These are phyloP conservation scores for Mitragyna speciosa DNA, from an alignment of 257 asterid species.

Conservation along the genomic window DNA sequence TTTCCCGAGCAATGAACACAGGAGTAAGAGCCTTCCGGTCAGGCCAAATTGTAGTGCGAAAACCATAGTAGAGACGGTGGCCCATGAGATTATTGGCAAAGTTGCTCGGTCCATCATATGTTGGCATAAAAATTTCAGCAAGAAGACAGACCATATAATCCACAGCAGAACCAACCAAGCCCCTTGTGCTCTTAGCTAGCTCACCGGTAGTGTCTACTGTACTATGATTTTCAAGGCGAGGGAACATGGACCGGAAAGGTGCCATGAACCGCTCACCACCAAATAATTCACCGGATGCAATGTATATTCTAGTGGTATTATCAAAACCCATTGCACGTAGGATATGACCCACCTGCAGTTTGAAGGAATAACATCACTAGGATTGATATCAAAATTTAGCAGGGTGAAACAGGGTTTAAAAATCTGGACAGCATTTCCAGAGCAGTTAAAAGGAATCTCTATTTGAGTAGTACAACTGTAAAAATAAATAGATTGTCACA, in stretches of 20 bases:
- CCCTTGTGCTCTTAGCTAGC: conserved; percentile 46
- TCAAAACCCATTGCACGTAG: conserved; percentile 78
- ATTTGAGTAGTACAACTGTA: neutral
- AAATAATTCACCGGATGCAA: conserved; percentile 94
- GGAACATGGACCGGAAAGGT: conserved; percentile 78
- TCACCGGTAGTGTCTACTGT: conserved; percentile 57
- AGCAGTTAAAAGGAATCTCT: neutral
- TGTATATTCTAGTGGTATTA: conserved; percentile 84
- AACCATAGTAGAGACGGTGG: conserved; percentile 94
- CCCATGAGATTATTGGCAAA: conserved; percentile 96
- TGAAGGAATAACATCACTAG: neutral
- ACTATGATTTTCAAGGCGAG: conserved; percentile 82
- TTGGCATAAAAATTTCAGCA: conserved; percentile 93
- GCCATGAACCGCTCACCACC: conserved; percentile 93
- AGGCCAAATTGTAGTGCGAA: conserved; percentile 83
- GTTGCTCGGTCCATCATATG: conserved; percentile 98
- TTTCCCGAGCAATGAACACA: conserved; percentile 67
- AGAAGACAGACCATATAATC: conserved; percentile 98
- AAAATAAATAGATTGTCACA: neutral
- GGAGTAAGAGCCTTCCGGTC: conserved; percentile 92
- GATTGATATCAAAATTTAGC: neutral
- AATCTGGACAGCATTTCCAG: neutral
- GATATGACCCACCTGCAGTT: conserved; percentile 86
- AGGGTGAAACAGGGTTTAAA: neutral
- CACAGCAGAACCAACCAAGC: conserved; percentile 89